These are phyloP conservation scores for Solanum ahanhuiri DNA, from an alignment of 257 asterid species.

Conservation along the genomic window DNA sequence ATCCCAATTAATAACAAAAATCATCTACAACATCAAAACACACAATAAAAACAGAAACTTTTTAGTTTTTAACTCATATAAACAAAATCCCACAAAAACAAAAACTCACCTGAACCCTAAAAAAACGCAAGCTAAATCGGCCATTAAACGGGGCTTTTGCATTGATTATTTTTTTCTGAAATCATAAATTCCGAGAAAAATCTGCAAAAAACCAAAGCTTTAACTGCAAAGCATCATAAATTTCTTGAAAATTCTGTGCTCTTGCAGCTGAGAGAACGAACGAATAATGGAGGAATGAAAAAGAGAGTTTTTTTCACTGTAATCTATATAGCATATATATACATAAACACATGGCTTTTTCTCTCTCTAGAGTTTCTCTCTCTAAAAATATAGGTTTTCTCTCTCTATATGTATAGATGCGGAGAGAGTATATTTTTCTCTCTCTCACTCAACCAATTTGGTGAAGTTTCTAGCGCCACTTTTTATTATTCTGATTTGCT, in stretches of 20 bases:
- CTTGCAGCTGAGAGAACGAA: not conserved
- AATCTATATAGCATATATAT: not conserved
- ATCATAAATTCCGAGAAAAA: not conserved
- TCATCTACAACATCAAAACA: not conserved
- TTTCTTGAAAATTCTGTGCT: not conserved
- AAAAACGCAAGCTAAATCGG: not conserved
- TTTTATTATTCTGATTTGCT: slow-evolving; percentile 8
- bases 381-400: not conserved
- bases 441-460: slow-evolving; percentile 30
- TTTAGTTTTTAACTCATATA: not conserved
- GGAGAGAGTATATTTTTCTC: not conserved
- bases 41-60: not conserved
- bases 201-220: not conserved
- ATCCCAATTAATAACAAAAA: not conserved
- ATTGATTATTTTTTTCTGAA: not conserved
- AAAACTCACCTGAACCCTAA: not conserved
- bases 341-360: not conserved
- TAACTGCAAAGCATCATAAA: not conserved
- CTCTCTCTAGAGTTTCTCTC: not conserved
- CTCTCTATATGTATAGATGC: not conserved
- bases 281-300: not conserved
- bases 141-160: not conserved
- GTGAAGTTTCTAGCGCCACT: slow-evolving; percentile 37
- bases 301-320: slow-evolving; percentile 4
- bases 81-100: not conserved